Evolutionary conservation across 371 early-diverging fungal genomes (phyloP).

Genomic region (Smittium culicis): DNA sequence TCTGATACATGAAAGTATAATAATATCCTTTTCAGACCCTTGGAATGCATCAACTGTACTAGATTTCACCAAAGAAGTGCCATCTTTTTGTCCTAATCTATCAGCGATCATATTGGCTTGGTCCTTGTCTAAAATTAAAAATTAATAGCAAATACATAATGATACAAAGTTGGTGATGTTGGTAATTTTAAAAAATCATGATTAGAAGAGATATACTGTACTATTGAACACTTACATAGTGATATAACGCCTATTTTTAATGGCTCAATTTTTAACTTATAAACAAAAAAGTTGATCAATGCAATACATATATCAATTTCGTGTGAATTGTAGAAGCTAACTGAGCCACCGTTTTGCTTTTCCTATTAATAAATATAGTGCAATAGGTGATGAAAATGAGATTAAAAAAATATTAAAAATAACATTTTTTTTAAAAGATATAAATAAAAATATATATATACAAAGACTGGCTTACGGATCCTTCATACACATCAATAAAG

Average conservation of each 20-base stretch:
- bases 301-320: conserved; percentile 24
- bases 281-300: conserved; percentile 15
- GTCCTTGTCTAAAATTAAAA: conserved; percentile 15
- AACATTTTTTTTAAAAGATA: no score
- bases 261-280: not conserved
- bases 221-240: conserved; percentile 1
- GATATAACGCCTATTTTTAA: conserved; percentile 6
- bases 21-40: conserved; percentile 55
- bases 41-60: conserved; percentile 69
- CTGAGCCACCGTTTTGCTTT: conserved; percentile 19
- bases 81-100: conserved; percentile 14
- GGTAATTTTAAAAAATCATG: not conserved
- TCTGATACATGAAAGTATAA: conserved; percentile 47
- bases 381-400: no score
- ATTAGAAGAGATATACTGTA: not conserved
- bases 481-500: not conserved
- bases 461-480: not conserved
- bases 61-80: conserved; percentile 23
- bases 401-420: no score
- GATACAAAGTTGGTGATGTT: not conserved
- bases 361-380: conserved; percentile 15
- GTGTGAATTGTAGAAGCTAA: conserved; percentile 28
- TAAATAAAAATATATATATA: not conserved
- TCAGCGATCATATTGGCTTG: conserved; percentile 26
- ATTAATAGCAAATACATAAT: conserved; percentile 7